A percentile compares a stretch with the other conserved stretches of the same genome.
Evolutionary conservation across 1,139 yeast species (phyloP).

Genomic region (Nadsonia commutata): DNA sequence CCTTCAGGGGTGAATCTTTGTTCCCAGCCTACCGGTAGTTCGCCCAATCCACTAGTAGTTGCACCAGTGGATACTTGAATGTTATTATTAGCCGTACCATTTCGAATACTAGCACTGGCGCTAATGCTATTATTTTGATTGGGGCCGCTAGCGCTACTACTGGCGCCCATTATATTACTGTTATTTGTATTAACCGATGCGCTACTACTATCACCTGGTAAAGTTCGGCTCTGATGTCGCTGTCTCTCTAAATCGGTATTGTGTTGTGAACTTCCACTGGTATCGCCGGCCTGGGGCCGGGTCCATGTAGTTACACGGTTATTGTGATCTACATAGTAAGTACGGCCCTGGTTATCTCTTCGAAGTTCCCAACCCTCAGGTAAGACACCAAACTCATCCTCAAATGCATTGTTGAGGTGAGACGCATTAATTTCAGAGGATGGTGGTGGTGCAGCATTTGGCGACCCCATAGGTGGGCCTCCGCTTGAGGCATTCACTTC

Average conservation of each 20-base stretch:
- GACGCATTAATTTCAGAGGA: slow-evolving; percentile 8
- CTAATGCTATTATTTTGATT: too few relatives aligned
- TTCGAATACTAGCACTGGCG: slow-evolving; percentile 27
- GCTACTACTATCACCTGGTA: slow-evolving; percentile 37
- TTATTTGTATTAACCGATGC: slow-evolving; percentile 1
- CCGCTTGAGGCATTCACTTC: slow-evolving; percentile 5
- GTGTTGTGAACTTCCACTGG: slow-evolving; percentile 32
- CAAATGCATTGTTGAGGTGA: slow-evolving; percentile 34
- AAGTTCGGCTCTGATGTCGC: slow-evolving; percentile 79
- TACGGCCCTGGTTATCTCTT: slow-evolving; percentile 92
- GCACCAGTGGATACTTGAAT: slow-evolving; percentile 49
- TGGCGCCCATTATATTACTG: slow-evolving; percentile 11
- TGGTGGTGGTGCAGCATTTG: slow-evolving; percentile 8
- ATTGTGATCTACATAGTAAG: slow-evolving; percentile 95
- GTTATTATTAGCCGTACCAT: slow-evolving; percentile 60
- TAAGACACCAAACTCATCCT: slow-evolving; percentile 88
- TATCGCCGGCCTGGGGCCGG: slow-evolving; percentile 54
- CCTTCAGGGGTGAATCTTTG: slow-evolving; percentile 97
- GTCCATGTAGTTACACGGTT: slow-evolving; percentile 98
- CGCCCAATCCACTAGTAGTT: slow-evolving; percentile 92
- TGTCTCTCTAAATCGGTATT: slow-evolving; percentile 78
- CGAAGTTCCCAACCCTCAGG: slow-evolving; percentile 99
- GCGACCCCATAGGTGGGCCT: slow-evolving; percentile 6
- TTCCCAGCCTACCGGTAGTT: slow-evolving; percentile 98
- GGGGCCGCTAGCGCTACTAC: slow-evolving; percentile 19